Percentiles rank a stretch among this genome's conserved stretches.
Evolutionary conservation across 148 eudicot species (phyloP).

Genomic region (Heliosperma pusillum): DNA sequence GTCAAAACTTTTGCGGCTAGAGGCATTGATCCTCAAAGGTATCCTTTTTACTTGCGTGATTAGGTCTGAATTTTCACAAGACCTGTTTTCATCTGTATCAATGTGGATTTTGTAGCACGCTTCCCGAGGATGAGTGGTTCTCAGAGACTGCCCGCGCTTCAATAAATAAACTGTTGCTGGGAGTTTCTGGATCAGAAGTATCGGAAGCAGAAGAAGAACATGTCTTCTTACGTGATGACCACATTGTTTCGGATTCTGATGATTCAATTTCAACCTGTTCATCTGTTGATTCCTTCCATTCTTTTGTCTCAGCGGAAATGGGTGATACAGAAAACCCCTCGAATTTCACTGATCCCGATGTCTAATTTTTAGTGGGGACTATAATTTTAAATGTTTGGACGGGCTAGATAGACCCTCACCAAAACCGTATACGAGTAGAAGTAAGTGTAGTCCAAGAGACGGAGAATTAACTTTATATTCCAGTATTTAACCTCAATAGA

Average conservation of each 20-base stretch:
- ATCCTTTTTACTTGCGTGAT: slow-evolving; percentile 10
- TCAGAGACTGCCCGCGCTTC: slow-evolving; percentile 77
- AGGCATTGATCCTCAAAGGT: slow-evolving; percentile 96
- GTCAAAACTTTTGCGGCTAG: slow-evolving; percentile 74
- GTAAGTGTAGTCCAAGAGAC: too few relatives aligned
- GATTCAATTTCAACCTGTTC: slow-evolving; percentile 75
- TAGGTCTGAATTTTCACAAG: neutral
- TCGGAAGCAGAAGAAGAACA: slow-evolving; percentile 76
- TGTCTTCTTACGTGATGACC: slow-evolving; percentile 34
- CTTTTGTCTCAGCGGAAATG: slow-evolving; percentile 88
- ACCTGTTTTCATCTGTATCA: neutral
- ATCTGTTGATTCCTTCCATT: slow-evolving; percentile 55
- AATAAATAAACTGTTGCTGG: slow-evolving; percentile 67
- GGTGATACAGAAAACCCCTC: slow-evolving; percentile 64
- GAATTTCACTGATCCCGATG: slow-evolving; percentile 41
- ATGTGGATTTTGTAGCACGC: slow-evolving; percentile 41
- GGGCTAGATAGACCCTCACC: too few relatives aligned
- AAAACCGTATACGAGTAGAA: too few relatives aligned
- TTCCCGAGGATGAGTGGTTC: slow-evolving; percentile 96
- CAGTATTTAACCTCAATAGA: too few relatives aligned
- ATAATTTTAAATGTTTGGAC: too few relatives aligned
- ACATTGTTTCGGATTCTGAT: slow-evolving; percentile 61
- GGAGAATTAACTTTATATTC: too few relatives aligned
- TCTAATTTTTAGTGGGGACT: slow-evolving; percentile 6
- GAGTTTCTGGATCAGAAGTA: slow-evolving; percentile 73